phyloP scores from a whole-genome alignment of 441 rosid species.

The Arabidopsis lyrata region DNA sequence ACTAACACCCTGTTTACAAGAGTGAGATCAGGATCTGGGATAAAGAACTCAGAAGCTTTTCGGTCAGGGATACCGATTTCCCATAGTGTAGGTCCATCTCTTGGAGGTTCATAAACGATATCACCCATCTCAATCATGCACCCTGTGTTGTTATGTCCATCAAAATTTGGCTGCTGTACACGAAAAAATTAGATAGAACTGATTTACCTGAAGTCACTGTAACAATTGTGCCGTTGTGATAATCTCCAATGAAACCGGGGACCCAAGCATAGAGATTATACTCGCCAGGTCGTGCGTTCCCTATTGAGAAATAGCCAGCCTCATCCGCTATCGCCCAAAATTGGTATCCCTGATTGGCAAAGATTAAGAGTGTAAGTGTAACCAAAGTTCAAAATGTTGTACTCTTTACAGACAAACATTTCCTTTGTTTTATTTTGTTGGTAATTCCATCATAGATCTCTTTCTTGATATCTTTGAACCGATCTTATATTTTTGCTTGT shows the following conservation, averaged over 20 bases:
- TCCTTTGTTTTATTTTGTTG: background rate
- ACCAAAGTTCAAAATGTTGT: background rate
- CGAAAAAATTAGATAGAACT: background rate
- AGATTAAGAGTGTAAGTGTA: background rate
- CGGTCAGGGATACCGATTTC: conserved; percentile 80
- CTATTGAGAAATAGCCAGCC: conserved; percentile 60
- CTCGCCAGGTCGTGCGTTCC: conserved; percentile 54
- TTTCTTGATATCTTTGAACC: background rate
- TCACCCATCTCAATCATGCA: conserved; percentile 59
- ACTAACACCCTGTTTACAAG: conserved; percentile 57
- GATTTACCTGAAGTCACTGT: conserved; percentile 51
- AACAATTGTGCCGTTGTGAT: conserved; percentile 44
- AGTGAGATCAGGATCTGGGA: conserved; percentile 65
- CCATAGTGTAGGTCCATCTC: conserved; percentile 81
- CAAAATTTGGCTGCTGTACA: conserved; percentile 21
- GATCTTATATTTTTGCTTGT: background rate
- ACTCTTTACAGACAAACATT: background rate
- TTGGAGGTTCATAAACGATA: conserved; percentile 70
- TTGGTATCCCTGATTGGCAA: conserved; percentile 62
- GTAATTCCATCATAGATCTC: background rate
- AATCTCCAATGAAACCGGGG: conserved; percentile 78
- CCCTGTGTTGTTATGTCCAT: conserved; percentile 47
- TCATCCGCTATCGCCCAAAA: conserved; percentile 66
- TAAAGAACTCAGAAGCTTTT: conserved; percentile 64
- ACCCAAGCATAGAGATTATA: conserved; percentile 70